A percentile compares a stretch with the other conserved stretches of the same genome.
Evolutionary conservation across 2,329 filamentous ascomycete genomes (phyloP).

Genomic region (Alternaria tenuissima): DNA sequence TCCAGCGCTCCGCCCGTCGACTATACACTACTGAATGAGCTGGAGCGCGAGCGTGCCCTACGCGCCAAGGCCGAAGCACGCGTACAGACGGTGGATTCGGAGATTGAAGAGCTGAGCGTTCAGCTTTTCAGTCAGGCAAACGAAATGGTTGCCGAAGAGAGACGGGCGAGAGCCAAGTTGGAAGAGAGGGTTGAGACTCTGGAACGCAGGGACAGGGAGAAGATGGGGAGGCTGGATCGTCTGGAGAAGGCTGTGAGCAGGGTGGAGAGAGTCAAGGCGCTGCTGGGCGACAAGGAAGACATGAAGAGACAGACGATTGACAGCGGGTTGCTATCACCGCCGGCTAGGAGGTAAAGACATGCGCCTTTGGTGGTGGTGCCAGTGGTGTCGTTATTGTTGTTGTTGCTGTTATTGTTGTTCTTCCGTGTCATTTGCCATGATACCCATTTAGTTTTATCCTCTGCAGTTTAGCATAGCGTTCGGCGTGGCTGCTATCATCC

Average conservation of each 20-base stretch:
- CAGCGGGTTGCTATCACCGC: background rate
- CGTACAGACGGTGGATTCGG: constrained; percentile 70
- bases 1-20: constrained; percentile 33
- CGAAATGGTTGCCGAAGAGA: constrained; percentile 83
- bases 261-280: constrained; percentile 73
- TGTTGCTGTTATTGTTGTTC: background rate
- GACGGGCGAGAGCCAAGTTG: constrained; percentile 73
- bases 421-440: constrained; percentile 5
- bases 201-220: constrained; percentile 74
- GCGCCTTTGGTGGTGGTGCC: too few relatives aligned
- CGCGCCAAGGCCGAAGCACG: constrained; percentile 74
- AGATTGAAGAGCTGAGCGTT: constrained; percentile 81
- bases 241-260: constrained; percentile 75
- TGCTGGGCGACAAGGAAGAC: constrained; percentile 56
- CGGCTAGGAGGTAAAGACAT: constrained; percentile 6
- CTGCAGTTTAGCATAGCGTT: constrained; percentile 12
- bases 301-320: background rate
- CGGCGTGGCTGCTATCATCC: background rate
- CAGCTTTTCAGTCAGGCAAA: constrained; percentile 84
- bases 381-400: background rate
- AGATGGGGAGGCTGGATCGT: constrained; percentile 71
- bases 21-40: constrained; percentile 65
- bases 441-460: constrained; percentile 13
- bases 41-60: constrained; percentile 72
- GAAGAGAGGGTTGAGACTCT: constrained; percentile 74